phyloP scores from a whole-genome alignment of 441 rosid species.

The Geranium incanum region DNA sequence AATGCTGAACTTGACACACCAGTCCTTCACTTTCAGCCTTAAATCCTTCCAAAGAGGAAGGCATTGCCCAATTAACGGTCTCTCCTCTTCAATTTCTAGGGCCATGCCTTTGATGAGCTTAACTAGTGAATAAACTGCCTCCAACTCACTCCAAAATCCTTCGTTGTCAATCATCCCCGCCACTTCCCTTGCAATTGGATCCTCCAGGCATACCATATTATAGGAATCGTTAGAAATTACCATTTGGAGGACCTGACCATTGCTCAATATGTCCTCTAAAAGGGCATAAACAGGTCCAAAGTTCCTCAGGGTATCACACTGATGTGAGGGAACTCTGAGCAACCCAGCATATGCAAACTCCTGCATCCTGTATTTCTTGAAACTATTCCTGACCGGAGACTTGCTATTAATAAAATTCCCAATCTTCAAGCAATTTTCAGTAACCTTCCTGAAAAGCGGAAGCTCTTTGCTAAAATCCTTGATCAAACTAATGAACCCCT shows the following conservation, averaged over 20 bases:
- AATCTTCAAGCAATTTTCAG: conserved; percentile 34
- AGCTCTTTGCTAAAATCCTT: conserved; percentile 40
- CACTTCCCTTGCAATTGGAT: conserved; percentile 30
- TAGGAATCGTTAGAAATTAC: conserved; percentile 30
- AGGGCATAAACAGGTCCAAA: conserved; percentile 24
- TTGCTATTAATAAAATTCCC: conserved; percentile 32
- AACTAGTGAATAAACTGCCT: conserved; percentile 35
- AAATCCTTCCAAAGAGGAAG: conserved; percentile 42
- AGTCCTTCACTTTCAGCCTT: conserved; percentile 33
- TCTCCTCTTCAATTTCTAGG: conserved; percentile 37
- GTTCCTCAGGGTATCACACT: conserved; percentile 27
- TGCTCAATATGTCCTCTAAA: conserved; percentile 36
- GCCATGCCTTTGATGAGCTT: conserved; percentile 38
- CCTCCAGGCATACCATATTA: conserved; percentile 30
- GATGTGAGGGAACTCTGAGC: conserved; percentile 28
- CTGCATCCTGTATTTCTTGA: conserved; percentile 30
- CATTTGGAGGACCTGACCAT: conserved; percentile 30
- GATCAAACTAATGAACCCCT: conserved; percentile 36
- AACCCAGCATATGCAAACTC: conserved; percentile 29
- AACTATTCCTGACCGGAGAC: conserved; percentile 29
- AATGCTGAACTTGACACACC: conserved; percentile 34
- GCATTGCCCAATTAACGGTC: conserved; percentile 42
- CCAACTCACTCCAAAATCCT: conserved; percentile 38
- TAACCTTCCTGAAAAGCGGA: conserved; percentile 28
- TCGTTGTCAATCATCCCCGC: conserved; percentile 28